Conservation (phyloP, 176 grass and related monocot genomes). For the Canna indica region DNA sequence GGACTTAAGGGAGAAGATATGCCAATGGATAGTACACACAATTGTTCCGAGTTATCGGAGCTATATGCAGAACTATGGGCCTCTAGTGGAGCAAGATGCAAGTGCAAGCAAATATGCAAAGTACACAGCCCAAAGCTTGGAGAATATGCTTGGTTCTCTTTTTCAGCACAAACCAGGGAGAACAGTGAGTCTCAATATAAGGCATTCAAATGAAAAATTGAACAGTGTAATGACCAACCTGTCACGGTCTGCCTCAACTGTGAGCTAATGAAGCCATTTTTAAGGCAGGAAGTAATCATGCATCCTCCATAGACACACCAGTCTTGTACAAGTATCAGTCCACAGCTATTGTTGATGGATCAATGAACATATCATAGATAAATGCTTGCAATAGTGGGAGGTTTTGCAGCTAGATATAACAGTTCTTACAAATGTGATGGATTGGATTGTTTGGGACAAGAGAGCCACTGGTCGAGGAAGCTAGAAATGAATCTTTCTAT, state of each 20-base stretch:
- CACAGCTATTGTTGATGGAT: background rate
- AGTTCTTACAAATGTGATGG: background rate
- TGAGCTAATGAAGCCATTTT: constrained; percentile 20
- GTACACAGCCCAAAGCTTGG: constrained; percentile 63
- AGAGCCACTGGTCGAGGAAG: background rate
- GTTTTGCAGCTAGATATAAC: background rate
- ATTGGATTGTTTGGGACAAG: background rate
- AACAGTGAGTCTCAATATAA: constrained; percentile 63
- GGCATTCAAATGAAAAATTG: constrained; percentile 51
- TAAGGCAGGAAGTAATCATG: background rate
- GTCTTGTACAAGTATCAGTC: background rate
- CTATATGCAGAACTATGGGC: constrained; percentile 96
- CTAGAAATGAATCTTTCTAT: background rate
- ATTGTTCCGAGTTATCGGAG: constrained; percentile 81
- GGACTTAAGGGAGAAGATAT: constrained; percentile 59
- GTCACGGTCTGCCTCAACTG: constrained; percentile 57
- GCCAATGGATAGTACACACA: constrained; percentile 55
- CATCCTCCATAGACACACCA: background rate
- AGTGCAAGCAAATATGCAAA: constrained; percentile 68
- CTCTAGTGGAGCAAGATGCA: constrained; percentile 76
- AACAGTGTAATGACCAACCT: constrained; percentile 30
- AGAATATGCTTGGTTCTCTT: constrained; percentile 63
- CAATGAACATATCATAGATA: background rate
- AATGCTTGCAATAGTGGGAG: background rate
- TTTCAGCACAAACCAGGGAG: constrained; percentile 45